Evolutionary conservation across 441 rosid species (phyloP), one percentile per base, ranked within the genome.

Genomic region (Jatropha podagrica): DNA sequence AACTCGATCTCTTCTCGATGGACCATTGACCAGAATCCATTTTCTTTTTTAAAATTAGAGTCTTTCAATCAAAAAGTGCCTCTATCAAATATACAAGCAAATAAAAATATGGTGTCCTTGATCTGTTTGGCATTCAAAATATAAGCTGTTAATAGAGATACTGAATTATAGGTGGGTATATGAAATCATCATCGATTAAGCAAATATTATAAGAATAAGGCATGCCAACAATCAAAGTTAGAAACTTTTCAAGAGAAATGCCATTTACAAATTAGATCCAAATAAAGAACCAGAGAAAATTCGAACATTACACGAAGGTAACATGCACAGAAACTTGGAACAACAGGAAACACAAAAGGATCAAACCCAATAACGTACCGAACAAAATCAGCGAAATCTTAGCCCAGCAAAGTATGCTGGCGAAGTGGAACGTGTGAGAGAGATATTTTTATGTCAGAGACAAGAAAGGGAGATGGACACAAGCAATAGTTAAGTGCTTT

Each of bases 1-100:
- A 72, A 83, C 74, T 84, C 61, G 88, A 80, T 88, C 95, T 88
- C 62, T 87, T 88, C 90, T 90, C 92, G 12, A 89, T 63, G 20
- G 64, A 65, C 97, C 97, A 92, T 18, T 86, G 79, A 55, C 89
- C 87, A 17, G 94, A 76, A 76, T 63, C 89, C 98, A 92, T 92
- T 80, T 79, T 74, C 32, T 20, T 4, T 60, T 55, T 54, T 20
- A 58, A 60, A 42, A 17, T 5, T 52, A 41, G 51, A 14, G n/a
- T 61, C 3, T 61, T 52, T 44, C 4, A 42, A 46, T 42, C 64
- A 55, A 54, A 71, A 49, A 17, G 15, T 17, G 23, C 54, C 60
- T 54, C n/a, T 7, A 51, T 32, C 32, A 32, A 32, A 32, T 32
- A 32, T 32, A 32, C 32, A 32, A 32, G 32, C 32, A 32, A 32